Evolutionary conservation across 2,329 filamentous ascomycete genomes (phyloP).

Genomic region (Verticillium dahliae): DNA sequence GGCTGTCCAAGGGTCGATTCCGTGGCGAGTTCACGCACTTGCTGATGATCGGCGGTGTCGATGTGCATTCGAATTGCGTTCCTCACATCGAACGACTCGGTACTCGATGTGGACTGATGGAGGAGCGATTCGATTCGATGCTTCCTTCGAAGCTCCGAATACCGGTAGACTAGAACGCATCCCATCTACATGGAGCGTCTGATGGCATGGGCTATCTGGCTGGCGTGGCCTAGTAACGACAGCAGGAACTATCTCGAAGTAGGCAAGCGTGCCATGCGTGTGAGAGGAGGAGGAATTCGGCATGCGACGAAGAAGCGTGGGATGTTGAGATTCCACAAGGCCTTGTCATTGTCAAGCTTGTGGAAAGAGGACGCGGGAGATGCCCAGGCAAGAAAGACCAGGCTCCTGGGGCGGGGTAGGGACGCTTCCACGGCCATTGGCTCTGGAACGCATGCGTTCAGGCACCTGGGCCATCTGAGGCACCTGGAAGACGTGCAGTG

Average conservation of each 20-base stretch:
- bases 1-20: not conserved
- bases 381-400: not conserved
- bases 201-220: not conserved
- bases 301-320: not conserved
- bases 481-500: no score
- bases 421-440: no score
- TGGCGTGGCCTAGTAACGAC: not conserved
- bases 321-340: not conserved
- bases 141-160: no score
- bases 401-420: not conserved
- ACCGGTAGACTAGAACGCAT: no score
- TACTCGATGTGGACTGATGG: no score
- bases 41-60: not conserved
- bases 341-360: not conserved
- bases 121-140: no score
- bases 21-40: not conserved
- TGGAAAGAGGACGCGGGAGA: not conserved
- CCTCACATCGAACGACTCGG: not conserved
- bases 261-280: not conserved
- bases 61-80: not conserved
- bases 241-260: not conserved
- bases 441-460: no score
- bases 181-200: no score
- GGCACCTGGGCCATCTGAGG: no score
- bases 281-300: not conserved